A percentile compares a stretch with the other conserved stretches of the same genome.
These are phyloP conservation scores for Uncinocarpus reesii DNA, from an alignment of 2,329 filamentous ascomycete genomes.

Conservation along the genomic window DNA sequence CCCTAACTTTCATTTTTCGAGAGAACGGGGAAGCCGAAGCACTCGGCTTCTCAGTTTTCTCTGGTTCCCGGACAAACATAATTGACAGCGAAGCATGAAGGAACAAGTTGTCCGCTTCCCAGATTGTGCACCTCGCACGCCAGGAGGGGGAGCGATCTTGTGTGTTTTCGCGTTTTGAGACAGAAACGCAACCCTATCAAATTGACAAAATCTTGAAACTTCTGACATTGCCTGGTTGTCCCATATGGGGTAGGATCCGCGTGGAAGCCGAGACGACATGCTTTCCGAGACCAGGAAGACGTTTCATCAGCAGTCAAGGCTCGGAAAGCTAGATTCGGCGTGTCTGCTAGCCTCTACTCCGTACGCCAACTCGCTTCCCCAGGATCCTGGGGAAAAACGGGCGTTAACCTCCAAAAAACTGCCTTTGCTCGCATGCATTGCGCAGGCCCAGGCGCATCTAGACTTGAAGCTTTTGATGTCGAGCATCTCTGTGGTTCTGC, in stretches of 20 bases:
- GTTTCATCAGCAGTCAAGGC: conserved; percentile 6
- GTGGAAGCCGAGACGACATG: not conserved
- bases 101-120: too few relatives aligned
- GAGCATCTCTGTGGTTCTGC: not conserved
- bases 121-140: too few relatives aligned
- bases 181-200: not conserved
- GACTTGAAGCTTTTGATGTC: not conserved
- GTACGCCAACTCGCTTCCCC: too few relatives aligned
- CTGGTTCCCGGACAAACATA: too few relatives aligned
- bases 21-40: not conserved
- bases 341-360: not conserved
- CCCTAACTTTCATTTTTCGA: not conserved
- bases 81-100: too few relatives aligned
- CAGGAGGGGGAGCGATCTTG: not conserved
- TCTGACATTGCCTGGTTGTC: not conserved
- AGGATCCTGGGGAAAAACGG: conserved; percentile 1
- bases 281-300: conserved; percentile 1
- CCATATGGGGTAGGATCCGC: conserved; percentile 7
- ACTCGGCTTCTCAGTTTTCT: not conserved
- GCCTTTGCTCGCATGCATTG: not conserved
- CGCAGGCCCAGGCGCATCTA: conserved; percentile 1
- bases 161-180: not conserved
- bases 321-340: conserved; percentile 1
- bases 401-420: not conserved
- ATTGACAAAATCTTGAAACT: not conserved